phyloP scores from a whole-genome alignment of 2,329 filamentous ascomycete genomes.

The Sporothrix euskadiensis region DNA sequence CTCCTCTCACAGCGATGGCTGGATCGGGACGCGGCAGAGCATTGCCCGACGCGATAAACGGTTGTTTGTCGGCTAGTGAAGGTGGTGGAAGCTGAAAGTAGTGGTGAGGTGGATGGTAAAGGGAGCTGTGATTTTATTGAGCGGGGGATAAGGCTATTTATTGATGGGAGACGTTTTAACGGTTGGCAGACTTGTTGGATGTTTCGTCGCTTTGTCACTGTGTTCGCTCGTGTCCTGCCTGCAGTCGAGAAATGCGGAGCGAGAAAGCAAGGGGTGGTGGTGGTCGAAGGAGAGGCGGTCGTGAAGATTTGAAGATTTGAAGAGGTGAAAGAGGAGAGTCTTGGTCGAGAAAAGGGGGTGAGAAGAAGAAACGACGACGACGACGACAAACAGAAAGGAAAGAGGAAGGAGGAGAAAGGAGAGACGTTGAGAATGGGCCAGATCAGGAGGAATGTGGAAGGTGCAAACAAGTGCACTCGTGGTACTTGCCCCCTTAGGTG shows the following conservation, averaged over 20 bases:
- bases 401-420: background rate
- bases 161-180: background rate
- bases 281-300: background rate
- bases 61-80: background rate
- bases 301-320: background rate
- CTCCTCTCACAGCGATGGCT: slow-evolving; percentile 19
- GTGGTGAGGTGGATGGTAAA: background rate
- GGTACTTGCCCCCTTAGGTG: slow-evolving; percentile 2
- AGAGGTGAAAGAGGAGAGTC: background rate
- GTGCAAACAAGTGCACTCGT: background rate
- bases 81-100: background rate
- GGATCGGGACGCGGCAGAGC: slow-evolving; percentile 23
- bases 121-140: background rate
- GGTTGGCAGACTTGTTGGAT: background rate
- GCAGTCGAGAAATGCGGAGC: background rate
- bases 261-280: background rate
- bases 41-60: slow-evolving; percentile 18
- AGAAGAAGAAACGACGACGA: background rate
- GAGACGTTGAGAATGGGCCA: slow-evolving; percentile 15
- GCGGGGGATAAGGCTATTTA: background rate
- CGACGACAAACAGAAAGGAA: background rate
- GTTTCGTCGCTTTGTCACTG: background rate
- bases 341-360: background rate
- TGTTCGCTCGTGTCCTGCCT: slow-evolving; percentile 6
- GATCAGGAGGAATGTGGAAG: slow-evolving; percentile 13